phyloP scores from a whole-genome alignment of 2,329 filamentous ascomycete species.

The Chaetomium sp. region DNA sequence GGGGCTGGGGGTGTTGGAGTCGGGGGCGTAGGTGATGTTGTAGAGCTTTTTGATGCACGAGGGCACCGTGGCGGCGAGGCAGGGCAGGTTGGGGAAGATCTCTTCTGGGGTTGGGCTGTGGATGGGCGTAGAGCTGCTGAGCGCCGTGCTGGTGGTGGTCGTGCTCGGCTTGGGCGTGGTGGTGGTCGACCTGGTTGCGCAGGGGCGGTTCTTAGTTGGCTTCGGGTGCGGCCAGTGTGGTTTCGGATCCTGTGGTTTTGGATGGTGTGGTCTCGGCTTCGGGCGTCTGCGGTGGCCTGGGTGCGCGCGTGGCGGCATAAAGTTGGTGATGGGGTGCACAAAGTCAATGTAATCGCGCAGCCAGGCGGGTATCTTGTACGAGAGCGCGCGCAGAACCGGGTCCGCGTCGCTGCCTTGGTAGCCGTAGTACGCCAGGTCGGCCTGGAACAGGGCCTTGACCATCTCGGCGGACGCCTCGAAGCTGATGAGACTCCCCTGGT shows the following conservation, averaged over 20 bases:
- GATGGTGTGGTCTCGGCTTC: conserved; percentile 11
- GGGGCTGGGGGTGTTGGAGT: conserved; percentile 36
- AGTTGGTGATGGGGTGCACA: conserved; percentile 53
- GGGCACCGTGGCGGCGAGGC: conserved; percentile 42
- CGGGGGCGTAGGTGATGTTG: conserved; percentile 45
- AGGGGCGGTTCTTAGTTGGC: background rate
- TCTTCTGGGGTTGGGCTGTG: conserved; percentile 26
- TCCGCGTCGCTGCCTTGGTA: conserved; percentile 40
- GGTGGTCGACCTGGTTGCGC: background rate
- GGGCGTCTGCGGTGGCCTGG: conserved; percentile 4
- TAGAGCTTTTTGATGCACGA: conserved; percentile 50
- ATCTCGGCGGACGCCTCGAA: conserved; percentile 46
- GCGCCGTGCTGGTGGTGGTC: background rate
- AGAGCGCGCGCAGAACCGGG: conserved; percentile 47
- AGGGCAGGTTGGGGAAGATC: conserved; percentile 36
- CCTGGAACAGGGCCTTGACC: conserved; percentile 47
- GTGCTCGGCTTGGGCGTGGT: background rate
- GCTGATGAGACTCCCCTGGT: conserved; percentile 47
- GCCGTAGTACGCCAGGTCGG: conserved; percentile 46
- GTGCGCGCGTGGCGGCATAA: conserved; percentile 47
- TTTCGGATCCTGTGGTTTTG: background rate
- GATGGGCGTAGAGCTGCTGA: conserved; percentile 8
- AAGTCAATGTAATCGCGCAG: conserved; percentile 48
- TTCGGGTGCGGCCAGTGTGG: background rate
- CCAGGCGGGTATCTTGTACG: conserved; percentile 48